Evolutionary conservation across 805 yeast species (phyloP).

Genomic region (Pichia paraexigua): DNA sequence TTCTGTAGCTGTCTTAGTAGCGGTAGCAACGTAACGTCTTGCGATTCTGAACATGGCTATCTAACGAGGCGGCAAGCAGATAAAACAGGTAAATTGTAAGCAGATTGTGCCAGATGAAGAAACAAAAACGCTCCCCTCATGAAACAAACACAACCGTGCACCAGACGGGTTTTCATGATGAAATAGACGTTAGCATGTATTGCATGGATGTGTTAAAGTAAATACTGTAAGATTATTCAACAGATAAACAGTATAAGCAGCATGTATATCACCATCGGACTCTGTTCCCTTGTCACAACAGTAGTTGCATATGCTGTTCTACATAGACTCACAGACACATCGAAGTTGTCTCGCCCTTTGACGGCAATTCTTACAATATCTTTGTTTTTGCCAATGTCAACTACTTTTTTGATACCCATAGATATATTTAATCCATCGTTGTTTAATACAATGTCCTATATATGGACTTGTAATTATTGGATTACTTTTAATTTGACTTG

Average conservation of each 20-base stretch:
- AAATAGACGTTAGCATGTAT: no score
- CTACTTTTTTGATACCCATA: slow-evolving; percentile 63
- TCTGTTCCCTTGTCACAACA: neutral
- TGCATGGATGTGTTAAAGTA: no score
- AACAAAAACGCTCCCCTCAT: neutral
- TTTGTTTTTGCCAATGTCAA: slow-evolving; percentile 67
- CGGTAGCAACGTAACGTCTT: slow-evolving; percentile 12
- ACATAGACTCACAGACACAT: neutral
- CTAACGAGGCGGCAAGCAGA: neutral
- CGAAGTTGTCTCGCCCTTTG: neutral
- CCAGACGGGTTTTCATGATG: neutral
- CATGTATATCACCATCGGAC: neutral
- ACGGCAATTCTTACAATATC: slow-evolving; percentile 33
- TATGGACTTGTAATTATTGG: slow-evolving; percentile 81
- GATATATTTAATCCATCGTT: slow-evolving; percentile 51
- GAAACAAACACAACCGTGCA: neutral
- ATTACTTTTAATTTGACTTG: slow-evolving; percentile 71
- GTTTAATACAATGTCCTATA: slow-evolving; percentile 14
- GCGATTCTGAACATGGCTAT: neutral
- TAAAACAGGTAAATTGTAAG: no score
- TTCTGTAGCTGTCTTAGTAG: slow-evolving; percentile 9
- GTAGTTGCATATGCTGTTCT: neutral
- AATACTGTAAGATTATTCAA: no score
- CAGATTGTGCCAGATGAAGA: neutral
- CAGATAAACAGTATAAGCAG: no score